Conservation (phyloP, 192 early-diverging fungal genomes). For the Haplosporangium gracile region DNA sequence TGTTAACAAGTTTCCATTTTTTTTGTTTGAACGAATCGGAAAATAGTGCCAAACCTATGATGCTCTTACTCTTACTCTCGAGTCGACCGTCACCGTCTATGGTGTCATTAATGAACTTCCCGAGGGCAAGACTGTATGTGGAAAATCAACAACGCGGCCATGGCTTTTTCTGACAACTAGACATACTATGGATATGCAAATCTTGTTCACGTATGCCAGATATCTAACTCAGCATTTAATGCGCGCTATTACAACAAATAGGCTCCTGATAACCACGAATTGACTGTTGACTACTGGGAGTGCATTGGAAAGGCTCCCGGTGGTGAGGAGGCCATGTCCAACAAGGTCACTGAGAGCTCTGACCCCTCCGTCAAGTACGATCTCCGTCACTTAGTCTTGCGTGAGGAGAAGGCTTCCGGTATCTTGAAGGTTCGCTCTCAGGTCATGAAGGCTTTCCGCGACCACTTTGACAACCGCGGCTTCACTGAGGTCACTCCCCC, state of each 20-base stretch:
- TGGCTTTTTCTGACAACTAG: too few relatives aligned
- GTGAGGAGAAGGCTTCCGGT: slow-evolving; percentile 89
- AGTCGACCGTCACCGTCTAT: slow-evolving; percentile 92
- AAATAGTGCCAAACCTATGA: slow-evolving; percentile 93
- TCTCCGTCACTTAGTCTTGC: slow-evolving; percentile 97
- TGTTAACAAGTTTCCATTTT: neutral
- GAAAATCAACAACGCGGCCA: neutral
- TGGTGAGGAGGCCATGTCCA: slow-evolving; percentile 93
- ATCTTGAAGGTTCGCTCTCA: slow-evolving; percentile 89
- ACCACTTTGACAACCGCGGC: slow-evolving; percentile 85
- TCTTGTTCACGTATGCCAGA: neutral
- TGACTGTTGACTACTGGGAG: slow-evolving; percentile 96
- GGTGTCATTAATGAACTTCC: slow-evolving; percentile 91
- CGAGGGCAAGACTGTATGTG: slow-evolving; percentile 87
- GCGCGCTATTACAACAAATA: slow-evolving; percentile 24
- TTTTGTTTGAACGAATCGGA: slow-evolving; percentile 77
- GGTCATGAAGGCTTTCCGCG: slow-evolving; percentile 95
- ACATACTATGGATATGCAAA: neutral
- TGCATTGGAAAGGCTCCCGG: slow-evolving; percentile 93
- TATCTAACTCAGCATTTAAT: neutral
- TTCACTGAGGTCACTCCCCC: slow-evolving; percentile 97
- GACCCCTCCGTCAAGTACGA: slow-evolving; percentile 90
- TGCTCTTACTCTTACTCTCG: slow-evolving; percentile 90
- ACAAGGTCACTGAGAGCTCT: slow-evolving; percentile 91
- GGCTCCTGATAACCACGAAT: slow-evolving; percentile 98